Percentiles rank a stretch among this genome's conserved stretches.
phyloP scores from a whole-genome alignment of 305 asterid genomes.

The Plantago lanceolata region DNA sequence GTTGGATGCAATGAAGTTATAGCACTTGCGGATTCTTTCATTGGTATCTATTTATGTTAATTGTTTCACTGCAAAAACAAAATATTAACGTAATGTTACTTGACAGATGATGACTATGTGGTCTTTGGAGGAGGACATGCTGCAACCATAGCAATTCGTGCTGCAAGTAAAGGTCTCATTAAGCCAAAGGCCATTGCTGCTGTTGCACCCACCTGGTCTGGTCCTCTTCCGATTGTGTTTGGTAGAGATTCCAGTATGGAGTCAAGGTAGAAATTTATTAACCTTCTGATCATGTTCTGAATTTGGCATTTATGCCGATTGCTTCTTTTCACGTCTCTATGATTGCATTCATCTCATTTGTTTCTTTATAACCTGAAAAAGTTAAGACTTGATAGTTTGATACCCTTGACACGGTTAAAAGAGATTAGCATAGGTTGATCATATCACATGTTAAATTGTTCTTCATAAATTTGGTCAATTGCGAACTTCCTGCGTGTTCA shows the following conservation, averaged over 20 bases:
- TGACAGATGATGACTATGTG: conserved; percentile 61
- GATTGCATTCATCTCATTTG: neutral
- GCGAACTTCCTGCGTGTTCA: too few relatives aligned
- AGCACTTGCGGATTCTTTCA: neutral
- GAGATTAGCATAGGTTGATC: conserved; percentile 5
- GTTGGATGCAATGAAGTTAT: neutral
- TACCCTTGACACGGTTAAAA: conserved; percentile 7
- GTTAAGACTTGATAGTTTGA: neutral
- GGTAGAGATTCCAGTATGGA: conserved; percentile 88
- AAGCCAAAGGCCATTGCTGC: conserved; percentile 87
- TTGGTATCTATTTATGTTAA: too few relatives aligned
- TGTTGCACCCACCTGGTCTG: conserved; percentile 98
- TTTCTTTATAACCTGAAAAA: conserved; percentile 5
- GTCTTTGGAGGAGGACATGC: conserved; percentile 96
- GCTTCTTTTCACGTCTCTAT: neutral
- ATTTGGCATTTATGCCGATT: neutral
- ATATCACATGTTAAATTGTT: neutral
- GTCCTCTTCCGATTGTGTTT: conserved; percentile 91
- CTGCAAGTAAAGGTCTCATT: conserved; percentile 64
- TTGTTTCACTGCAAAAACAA: too few relatives aligned
- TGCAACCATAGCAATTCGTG: conserved; percentile 82
- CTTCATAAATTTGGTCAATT: too few relatives aligned
- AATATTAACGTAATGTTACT: neutral
- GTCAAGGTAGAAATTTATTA: conserved; percentile 45
- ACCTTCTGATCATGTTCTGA: neutral